Evolutionary conservation across 2,329 filamentous ascomycete species (phyloP).

Genomic region (Thermothelomyces thermophilus): DNA sequence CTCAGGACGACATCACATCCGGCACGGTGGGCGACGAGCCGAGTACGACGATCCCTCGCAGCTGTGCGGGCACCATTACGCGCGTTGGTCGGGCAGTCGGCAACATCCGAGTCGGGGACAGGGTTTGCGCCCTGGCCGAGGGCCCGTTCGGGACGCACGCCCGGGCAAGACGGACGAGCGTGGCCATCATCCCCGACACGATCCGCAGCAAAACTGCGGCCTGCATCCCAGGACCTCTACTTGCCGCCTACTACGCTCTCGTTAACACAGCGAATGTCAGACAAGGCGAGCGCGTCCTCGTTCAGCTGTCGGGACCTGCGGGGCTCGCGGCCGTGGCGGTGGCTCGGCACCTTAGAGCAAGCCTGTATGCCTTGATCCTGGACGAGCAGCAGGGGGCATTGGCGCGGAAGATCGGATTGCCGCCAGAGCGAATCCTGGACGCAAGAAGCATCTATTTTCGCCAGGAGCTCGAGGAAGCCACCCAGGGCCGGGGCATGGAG

Average conservation of each 20-base stretch:
- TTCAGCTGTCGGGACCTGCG: constrained; percentile 21
- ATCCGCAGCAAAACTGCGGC: constrained; percentile 19
- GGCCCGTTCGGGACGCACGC: constrained; percentile 20
- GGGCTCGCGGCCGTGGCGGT: constrained; percentile 22
- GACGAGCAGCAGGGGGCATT: constrained; percentile 12
- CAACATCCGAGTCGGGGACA: constrained; percentile 10
- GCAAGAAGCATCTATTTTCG: constrained; percentile 21
- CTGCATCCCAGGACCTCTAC: constrained; percentile 15
- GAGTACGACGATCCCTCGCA: constrained; percentile 11
- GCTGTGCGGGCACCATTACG: constrained; percentile 22
- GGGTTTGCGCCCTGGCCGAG: constrained; percentile 22
- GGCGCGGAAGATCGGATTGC: constrained; percentile 13
- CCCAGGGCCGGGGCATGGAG: constrained; percentile 16
- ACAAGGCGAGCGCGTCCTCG: constrained; percentile 19
- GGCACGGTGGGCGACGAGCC: constrained; percentile 2
- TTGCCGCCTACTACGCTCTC: constrained; percentile 21
- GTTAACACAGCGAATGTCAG: constrained; percentile 17
- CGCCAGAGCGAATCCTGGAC: constrained; percentile 14
- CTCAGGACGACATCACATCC: constrained; percentile 18
- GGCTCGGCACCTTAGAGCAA: constrained; percentile 16
- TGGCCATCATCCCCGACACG: constrained; percentile 13
- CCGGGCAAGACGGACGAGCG: constrained; percentile 17
- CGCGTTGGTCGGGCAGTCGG: constrained; percentile 21
- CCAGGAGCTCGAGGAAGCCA: constrained; percentile 17
- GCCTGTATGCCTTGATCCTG: constrained; percentile 16